These are phyloP conservation scores for Shiraia sp. DNA, from an alignment of 2,329 filamentous ascomycete genomes.

Conservation along the genomic window DNA sequence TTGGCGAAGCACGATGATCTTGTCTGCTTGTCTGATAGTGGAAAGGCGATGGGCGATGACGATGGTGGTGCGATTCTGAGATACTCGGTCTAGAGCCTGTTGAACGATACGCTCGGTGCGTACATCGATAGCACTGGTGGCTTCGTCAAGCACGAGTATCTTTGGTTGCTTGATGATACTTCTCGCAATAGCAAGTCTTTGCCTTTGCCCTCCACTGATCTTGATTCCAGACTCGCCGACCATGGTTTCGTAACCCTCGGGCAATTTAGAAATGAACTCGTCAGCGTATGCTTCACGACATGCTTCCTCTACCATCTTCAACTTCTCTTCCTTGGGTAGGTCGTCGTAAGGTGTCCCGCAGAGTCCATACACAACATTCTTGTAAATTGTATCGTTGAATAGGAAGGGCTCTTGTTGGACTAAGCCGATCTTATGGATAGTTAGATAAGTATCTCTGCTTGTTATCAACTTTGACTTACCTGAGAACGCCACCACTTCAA, in stretches of 20 bases:
- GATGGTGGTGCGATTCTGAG: slow-evolving; percentile 70
- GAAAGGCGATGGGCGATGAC: slow-evolving; percentile 77
- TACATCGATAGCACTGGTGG: slow-evolving; percentile 69
- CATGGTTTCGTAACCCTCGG: slow-evolving; percentile 69
- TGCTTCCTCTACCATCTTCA: slow-evolving; percentile 53
- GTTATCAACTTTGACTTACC: too few species aligned
- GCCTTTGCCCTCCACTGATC: slow-evolving; percentile 82
- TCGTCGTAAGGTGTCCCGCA: slow-evolving; percentile 53
- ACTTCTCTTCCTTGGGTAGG: slow-evolving; percentile 60
- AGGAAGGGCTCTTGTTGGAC: slow-evolving; percentile 48
- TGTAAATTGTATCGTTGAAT: slow-evolving; percentile 46
- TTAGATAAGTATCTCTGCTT: too few species aligned
- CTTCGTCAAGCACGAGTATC: slow-evolving; percentile 75
- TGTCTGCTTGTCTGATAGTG: slow-evolving; percentile 76
- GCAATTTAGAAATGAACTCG: slow-evolving; percentile 43
- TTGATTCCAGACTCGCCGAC: slow-evolving; percentile 80
- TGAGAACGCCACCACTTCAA: slow-evolving; percentile 51
- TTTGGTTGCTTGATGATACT: slow-evolving; percentile 68
- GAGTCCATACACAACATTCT: slow-evolving; percentile 46
- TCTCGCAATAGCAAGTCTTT: slow-evolving; percentile 76
- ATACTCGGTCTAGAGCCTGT: slow-evolving; percentile 62
- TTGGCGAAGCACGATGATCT: slow-evolving; percentile 74
- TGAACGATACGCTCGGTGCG: slow-evolving; percentile 59
- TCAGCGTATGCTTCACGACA: slow-evolving; percentile 46
- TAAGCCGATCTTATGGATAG: slow-evolving; percentile 52